Evolutionary conservation across 257 asterid genomes (phyloP).

Genomic region (Datura wrightii): DNA sequence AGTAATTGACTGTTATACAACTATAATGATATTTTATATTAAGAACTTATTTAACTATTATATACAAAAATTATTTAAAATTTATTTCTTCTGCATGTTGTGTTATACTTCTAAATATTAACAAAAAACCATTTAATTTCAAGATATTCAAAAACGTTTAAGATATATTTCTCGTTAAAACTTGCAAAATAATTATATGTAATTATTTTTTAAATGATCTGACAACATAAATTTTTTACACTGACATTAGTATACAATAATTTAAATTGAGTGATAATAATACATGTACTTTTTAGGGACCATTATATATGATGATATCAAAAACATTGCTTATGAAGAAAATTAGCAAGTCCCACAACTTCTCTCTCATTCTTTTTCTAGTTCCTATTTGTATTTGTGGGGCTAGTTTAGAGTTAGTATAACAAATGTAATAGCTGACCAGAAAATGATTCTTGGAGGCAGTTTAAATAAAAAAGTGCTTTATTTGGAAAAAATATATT

Average conservation of each 20-base stretch:
- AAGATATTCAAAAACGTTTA: not conserved
- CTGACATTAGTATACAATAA: too few relatives aligned
- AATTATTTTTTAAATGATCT: too few relatives aligned
- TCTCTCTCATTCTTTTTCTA: too few relatives aligned
- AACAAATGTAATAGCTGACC: too few relatives aligned
- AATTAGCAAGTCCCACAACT: not conserved
- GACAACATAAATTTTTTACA: too few relatives aligned
- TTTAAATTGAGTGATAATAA: not conserved
- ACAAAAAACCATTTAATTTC: not conserved
- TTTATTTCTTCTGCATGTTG: not conserved
- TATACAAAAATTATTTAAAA: not conserved
- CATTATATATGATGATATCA: not conserved
- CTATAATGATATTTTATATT: too few relatives aligned
- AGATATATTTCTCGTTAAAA: too few relatives aligned
- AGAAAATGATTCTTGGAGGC: too few relatives aligned
- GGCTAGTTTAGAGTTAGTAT: too few relatives aligned
- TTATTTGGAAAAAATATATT: too few relatives aligned
- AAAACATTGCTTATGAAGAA: not conserved
- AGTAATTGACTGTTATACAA: not conserved
- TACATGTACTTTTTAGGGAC: not conserved
- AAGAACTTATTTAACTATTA: not conserved
- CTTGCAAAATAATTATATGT: too few relatives aligned
- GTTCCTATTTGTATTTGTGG: not conserved
- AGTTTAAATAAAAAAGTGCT: too few relatives aligned
- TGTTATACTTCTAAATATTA: not conserved